A percentile compares a stretch with the other conserved stretches of the same genome.
phyloP scores from a whole-genome alignment of 1,284 basidiomycete species.

The Ceratobasidium sp. region DNA sequence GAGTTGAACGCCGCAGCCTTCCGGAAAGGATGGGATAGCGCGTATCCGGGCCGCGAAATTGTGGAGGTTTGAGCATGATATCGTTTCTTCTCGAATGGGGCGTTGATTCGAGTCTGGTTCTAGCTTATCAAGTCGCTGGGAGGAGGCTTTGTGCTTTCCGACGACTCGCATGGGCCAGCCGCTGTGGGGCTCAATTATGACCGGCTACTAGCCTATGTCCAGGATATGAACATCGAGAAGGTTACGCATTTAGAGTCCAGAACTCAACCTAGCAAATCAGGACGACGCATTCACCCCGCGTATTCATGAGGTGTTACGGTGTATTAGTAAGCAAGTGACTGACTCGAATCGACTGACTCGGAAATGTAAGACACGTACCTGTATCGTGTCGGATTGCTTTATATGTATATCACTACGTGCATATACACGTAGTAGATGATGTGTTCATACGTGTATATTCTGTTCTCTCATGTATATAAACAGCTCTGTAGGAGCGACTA shows the following conservation, averaged over 20 bases:
- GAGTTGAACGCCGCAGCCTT: conserved; percentile 95
- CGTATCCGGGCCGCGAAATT: conserved; percentile 88
- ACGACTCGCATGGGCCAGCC: conserved; percentile 94
- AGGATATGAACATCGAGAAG: conserved; percentile 70
- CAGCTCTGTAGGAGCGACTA: no score
- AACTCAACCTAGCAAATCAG: conserved; percentile 41
- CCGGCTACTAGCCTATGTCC: conserved; percentile 78
- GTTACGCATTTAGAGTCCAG: conserved; percentile 73
- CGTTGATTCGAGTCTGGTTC: not conserved
- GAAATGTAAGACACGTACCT: no score
- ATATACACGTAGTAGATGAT: no score
- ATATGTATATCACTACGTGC: no score
- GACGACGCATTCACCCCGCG: conserved; percentile 46
- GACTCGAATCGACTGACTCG: no score
- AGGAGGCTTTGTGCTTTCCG: conserved; percentile 89
- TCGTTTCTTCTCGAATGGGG: not conserved
- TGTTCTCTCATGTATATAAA: no score
- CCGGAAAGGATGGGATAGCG: conserved; percentile 88
- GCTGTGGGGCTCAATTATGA: conserved; percentile 91
- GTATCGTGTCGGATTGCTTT: no score
- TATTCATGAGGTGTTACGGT: no score
- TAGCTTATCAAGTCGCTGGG: conserved; percentile 77
- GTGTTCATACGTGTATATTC: no score
- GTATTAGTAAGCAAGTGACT: no score
- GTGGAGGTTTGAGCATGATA: conserved; percentile 69